Conservation (phyloP, 164 flowering plant species). For the Magnolia officinalis region DNA sequence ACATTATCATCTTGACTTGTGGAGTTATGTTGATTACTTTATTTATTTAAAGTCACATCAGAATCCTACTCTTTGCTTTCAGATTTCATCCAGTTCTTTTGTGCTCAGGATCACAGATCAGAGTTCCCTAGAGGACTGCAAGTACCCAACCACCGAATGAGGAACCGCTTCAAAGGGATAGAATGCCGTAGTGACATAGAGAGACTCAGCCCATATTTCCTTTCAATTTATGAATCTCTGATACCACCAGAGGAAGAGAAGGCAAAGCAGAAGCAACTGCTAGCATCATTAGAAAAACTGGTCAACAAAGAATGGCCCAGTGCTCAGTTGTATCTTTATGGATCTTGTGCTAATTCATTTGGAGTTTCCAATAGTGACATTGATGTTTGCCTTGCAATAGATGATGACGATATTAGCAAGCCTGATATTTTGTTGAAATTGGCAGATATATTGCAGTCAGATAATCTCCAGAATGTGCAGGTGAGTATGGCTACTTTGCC, state of each 20-base stretch:
- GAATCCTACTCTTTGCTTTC: not conserved
- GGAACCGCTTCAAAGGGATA: conserved; percentile 43
- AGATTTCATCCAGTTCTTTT: conserved; percentile 2
- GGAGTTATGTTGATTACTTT: not conserved
- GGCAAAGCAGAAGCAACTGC: conserved; percentile 72
- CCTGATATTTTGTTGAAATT: conserved; percentile 71
- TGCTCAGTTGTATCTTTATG: conserved; percentile 75
- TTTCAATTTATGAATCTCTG: conserved; percentile 66
- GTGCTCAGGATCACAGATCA: conserved; percentile 54
- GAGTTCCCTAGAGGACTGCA: conserved; percentile 49
- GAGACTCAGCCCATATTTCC: conserved; percentile 46
- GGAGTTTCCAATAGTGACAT: conserved; percentile 92
- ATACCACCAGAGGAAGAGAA: conserved; percentile 89
- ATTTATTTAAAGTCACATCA: not conserved
- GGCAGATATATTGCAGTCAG: conserved; percentile 77
- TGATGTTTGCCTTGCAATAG: conserved; percentile 87
- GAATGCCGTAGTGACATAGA: conserved; percentile 65
- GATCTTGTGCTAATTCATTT: conserved; percentile 97
- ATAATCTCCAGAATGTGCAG: conserved; percentile 91
- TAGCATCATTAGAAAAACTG: conserved; percentile 59
- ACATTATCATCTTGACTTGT: not conserved
- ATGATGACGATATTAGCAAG: conserved; percentile 50
- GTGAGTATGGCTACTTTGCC: conserved; percentile 28
- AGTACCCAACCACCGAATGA: conserved; percentile 50
- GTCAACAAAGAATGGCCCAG: conserved; percentile 87